Evolutionary conservation across 108 stramenopile species (phyloP), one percentile per base, ranked within the genome.

Genomic region (Hondaea fermentalgiana): DNA sequence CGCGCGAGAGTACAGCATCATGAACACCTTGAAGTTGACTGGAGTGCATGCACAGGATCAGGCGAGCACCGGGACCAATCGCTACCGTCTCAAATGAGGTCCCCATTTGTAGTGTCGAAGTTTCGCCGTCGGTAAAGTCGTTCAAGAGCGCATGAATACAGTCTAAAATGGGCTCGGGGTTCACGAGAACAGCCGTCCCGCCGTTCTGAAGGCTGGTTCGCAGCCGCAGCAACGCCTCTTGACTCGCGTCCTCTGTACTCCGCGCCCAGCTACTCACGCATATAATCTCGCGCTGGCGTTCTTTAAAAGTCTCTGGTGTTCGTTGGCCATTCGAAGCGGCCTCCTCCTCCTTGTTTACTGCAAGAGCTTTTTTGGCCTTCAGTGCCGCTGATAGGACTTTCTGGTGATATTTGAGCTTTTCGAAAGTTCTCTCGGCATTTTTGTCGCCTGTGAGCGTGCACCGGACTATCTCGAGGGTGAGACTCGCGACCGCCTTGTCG

Each of bases 51-150:
- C 72, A 83, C 16, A 83, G 51, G 8, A 83, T 23, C 17, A 83
- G 72, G 6, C 72, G 6, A 10, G 72, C 6, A 53, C 16, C 21
- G 3, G 72, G 72, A 83, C 16, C 72, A 83, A 83, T 83, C 72
- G 51, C 10, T 10, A 83, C 72, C 72, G 72, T 83, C 51, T 83
- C 72, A 23, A 83, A 83, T 12, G 72, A 83, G 72, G 72, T 83
- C 17, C 72, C 72, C 72, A 83, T 83, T 28, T 83, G 72, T 44
- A 83, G 16, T 53, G 72, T 83, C 51, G 72, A 83, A 5, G 72
- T 83, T 83, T 83, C 72, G 49, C 72, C n/a, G 45, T 83, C 72
- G 51, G 72, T 53, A 23, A 83, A 23, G 21, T 83, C 72, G 51
- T 83, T 83, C 72, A 83, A 23, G 2, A 83, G 72, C 0, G 72